These are phyloP conservation scores for Pythium periplocum DNA, from an alignment of 352 stramenopile genomes.

Conservation along the genomic window DNA sequence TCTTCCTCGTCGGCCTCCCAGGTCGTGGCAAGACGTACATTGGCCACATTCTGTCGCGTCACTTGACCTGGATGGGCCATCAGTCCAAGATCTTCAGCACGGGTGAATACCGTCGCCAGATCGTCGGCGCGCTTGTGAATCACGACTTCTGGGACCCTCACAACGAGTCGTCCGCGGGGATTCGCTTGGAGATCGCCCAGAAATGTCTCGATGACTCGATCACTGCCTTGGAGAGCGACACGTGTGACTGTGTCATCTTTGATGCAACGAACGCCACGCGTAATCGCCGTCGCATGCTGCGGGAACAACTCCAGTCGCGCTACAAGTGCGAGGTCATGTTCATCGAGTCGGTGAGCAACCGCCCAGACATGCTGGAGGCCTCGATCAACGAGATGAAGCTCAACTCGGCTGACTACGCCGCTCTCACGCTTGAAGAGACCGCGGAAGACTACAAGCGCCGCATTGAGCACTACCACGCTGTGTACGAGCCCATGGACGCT, in stretches of 20 bases:
- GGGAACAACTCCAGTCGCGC: constrained; percentile 42
- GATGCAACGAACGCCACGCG: constrained; percentile 83
- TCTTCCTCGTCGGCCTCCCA: constrained; percentile 75
- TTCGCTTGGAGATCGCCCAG: constrained; percentile 62
- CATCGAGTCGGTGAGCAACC: constrained; percentile 78
- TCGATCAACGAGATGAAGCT: constrained; percentile 86
- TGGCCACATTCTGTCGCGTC: constrained; percentile 68
- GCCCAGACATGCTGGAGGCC: constrained; percentile 62
- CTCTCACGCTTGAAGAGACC: constrained; percentile 65
- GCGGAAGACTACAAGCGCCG: constrained; percentile 69
- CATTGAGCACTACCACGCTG: constrained; percentile 72
- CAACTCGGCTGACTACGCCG: constrained; percentile 74
- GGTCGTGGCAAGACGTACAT: constrained; percentile 85
- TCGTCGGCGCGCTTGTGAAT: constrained; percentile 63
- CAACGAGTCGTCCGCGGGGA: constrained; percentile 65
- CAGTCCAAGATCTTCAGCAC: constrained; percentile 80
- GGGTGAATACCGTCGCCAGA: constrained; percentile 68
- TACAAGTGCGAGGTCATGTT: constrained; percentile 82
- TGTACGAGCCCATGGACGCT: constrained; percentile 62
- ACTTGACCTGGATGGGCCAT: constrained; percentile 86
- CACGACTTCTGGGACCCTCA: constrained; percentile 80
- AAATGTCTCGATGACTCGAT: constrained; percentile 74
- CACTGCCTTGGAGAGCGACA: constrained; percentile 48
- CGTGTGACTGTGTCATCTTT: constrained; percentile 78
- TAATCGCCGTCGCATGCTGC: constrained; percentile 52